Conservation (phyloP, 768 basidiomycete species). For the Podaxis sp. region DNA sequence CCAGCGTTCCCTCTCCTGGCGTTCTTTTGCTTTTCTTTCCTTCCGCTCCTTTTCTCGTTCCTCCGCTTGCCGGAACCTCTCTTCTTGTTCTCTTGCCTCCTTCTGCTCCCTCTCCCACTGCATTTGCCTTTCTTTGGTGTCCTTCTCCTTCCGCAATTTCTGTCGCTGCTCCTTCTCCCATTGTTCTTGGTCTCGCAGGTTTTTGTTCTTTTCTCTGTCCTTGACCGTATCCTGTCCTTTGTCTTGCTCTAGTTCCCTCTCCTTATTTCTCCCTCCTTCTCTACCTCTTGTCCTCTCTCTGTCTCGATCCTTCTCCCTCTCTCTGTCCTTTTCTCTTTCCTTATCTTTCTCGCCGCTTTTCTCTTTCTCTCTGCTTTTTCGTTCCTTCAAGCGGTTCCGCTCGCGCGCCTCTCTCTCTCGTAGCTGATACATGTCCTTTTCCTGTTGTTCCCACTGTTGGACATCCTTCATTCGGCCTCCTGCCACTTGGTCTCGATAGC, state of each 20-base stretch:
- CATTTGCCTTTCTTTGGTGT: conserved; percentile 5
- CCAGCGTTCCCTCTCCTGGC: conserved; percentile 19
- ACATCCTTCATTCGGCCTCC: not conserved
- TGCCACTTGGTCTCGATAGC: not conserved
- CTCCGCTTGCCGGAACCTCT: conserved; percentile 14
- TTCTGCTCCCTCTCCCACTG: conserved; percentile 5
- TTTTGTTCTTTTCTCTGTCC: conserved; percentile 17
- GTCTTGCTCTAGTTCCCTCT: conserved; percentile 16
- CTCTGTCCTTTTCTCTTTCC: conserved; percentile 8
- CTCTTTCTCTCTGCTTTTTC: conserved; percentile 6
- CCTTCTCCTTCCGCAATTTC: conserved; percentile 15
- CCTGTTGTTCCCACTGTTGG: conserved; percentile 5
- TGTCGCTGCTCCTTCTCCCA: conserved; percentile 9
- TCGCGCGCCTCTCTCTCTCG: conserved; percentile 3
- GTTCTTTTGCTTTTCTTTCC: conserved; percentile 18
- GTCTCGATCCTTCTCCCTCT: conserved; percentile 19
- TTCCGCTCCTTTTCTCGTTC: conserved; percentile 19
- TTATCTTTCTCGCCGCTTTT: conserved; percentile 16
- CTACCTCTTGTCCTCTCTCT: conserved; percentile 24
- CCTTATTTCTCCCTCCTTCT: conserved; percentile 22
- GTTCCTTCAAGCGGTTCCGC: conserved; percentile 3
- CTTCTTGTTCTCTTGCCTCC: conserved; percentile 16
- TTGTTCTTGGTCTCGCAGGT: conserved; percentile 11
- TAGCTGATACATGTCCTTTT: conserved; percentile 8
- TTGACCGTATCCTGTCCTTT: not conserved